phyloP scores from a whole-genome alignment of 345 rosid species.

The Eucalyptus lansdowneana region DNA sequence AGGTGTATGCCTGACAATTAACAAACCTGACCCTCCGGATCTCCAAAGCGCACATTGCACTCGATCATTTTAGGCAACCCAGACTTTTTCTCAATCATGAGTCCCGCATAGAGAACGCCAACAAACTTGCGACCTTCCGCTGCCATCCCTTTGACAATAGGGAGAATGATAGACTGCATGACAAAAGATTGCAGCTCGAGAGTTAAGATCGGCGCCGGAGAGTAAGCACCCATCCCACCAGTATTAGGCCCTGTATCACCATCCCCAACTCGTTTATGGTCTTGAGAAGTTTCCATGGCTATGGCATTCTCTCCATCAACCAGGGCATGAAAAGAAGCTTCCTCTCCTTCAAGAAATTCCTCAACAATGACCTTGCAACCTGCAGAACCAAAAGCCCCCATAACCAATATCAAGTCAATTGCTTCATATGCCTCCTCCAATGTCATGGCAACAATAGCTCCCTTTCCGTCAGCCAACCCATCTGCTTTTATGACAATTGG shows the following conservation, averaged over 20 bases:
- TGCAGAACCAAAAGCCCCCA: constrained; percentile 74
- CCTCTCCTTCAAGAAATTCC: constrained; percentile 91
- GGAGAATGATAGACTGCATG: constrained; percentile 76
- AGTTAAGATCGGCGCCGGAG: constrained; percentile 77
- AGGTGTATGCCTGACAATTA: neutral
- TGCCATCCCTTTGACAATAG: constrained; percentile 86
- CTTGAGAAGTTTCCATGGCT: constrained; percentile 88
- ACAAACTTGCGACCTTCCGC: constrained; percentile 82
- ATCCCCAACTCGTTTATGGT: constrained; percentile 93
- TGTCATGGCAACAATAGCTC: constrained; percentile 73
- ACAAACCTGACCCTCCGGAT: constrained; percentile 92
- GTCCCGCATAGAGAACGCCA: constrained; percentile 85
- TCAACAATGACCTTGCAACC: constrained; percentile 66
- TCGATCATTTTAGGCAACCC: constrained; percentile 89
- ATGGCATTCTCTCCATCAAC: constrained; percentile 93
- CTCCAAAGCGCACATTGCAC: constrained; percentile 97
- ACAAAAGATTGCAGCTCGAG: constrained; percentile 54
- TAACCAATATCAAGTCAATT: constrained; percentile 73
- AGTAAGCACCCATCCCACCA: constrained; percentile 97
- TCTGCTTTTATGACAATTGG: constrained; percentile 88
- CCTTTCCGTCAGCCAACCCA: constrained; percentile 97
- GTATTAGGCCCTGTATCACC: constrained; percentile 94
- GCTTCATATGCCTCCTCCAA: constrained; percentile 80
- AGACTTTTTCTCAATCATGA: constrained; percentile 92
- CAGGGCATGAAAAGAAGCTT: constrained; percentile 83